A percentile compares a stretch with the other conserved stretches of the same genome.
These are phyloP conservation scores for Fraxinus anomala DNA, from an alignment of 257 asterid genomes.

Conservation along the genomic window DNA sequence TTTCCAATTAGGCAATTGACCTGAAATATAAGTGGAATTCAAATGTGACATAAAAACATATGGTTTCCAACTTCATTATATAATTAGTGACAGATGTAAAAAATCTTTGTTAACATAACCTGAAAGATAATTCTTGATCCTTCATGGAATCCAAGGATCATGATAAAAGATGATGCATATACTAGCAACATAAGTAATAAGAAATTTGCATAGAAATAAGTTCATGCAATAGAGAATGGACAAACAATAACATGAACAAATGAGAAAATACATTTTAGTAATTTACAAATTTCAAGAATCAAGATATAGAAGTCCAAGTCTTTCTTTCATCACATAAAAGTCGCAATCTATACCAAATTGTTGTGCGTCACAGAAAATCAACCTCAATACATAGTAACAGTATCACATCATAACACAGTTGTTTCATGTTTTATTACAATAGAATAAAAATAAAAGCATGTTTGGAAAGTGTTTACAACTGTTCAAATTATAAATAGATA, in stretches of 20 bases:
- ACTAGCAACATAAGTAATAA: neutral
- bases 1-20: conserved; percentile 77
- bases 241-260: neutral
- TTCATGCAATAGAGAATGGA: neutral
- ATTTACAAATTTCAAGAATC: neutral
- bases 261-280: neutral
- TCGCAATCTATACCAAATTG: neutral
- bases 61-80: conserved; percentile 8
- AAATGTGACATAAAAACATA: conserved; percentile 21
- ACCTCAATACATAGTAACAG: neutral
- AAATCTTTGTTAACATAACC: neutral
- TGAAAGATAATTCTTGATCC: neutral
- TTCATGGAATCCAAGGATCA: neutral
- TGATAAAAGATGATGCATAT: neutral
- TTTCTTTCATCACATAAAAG: neutral
- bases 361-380: neutral
- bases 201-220: neutral
- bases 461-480: no score
- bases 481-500: no score
- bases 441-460: neutral
- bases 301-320: neutral
- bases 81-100: neutral
- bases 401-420: neutral
- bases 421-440: neutral
- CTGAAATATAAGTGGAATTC: conserved; percentile 45